Conservation (phyloP, 2,329 filamentous ascomycete species). For the Cercospora beticola region DNA sequence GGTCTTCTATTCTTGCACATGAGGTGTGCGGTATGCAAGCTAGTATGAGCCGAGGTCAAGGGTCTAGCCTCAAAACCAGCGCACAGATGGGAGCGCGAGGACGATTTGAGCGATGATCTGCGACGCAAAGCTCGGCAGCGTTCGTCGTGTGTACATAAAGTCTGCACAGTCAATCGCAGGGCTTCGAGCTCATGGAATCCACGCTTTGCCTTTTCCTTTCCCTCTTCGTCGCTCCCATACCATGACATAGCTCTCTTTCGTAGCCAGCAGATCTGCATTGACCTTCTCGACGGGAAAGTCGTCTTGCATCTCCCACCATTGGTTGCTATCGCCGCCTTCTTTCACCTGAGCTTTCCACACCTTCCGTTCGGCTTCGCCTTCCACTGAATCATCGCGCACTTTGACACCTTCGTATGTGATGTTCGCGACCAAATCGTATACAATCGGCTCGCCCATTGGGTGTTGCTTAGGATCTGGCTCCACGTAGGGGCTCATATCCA, state of each 20-base stretch:
- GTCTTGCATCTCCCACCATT: constrained; percentile 94
- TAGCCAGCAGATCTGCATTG: constrained; percentile 83
- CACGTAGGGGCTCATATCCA: constrained; percentile 88
- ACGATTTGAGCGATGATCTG: background rate
- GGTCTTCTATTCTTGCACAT: background rate
- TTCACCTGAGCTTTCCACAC: constrained; percentile 92
- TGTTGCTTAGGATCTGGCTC: constrained; percentile 76
- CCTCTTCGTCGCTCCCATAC: constrained; percentile 81
- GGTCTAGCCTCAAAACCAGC: background rate
- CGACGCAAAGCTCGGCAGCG: background rate
- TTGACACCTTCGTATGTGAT: constrained; percentile 83
- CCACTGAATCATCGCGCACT: constrained; percentile 74
- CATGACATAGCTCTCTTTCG: constrained; percentile 92
- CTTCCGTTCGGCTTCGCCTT: constrained; percentile 87
- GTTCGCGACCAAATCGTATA: constrained; percentile 95
- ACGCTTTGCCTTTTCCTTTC: constrained; percentile 24
- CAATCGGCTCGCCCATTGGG: constrained; percentile 75
- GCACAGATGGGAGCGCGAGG: background rate
- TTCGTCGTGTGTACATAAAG: background rate
- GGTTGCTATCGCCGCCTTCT: constrained; percentile 63
- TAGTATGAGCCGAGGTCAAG: background rate
- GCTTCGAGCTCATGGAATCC: background rate
- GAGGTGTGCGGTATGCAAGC: background rate
- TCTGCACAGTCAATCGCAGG: background rate
- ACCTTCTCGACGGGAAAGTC: constrained; percentile 80